Evolutionary conservation across 2,329 filamentous ascomycete species (phyloP), one percentile per base, ranked within the genome.

Genomic region (Decorospora gaudefroyi): DNA sequence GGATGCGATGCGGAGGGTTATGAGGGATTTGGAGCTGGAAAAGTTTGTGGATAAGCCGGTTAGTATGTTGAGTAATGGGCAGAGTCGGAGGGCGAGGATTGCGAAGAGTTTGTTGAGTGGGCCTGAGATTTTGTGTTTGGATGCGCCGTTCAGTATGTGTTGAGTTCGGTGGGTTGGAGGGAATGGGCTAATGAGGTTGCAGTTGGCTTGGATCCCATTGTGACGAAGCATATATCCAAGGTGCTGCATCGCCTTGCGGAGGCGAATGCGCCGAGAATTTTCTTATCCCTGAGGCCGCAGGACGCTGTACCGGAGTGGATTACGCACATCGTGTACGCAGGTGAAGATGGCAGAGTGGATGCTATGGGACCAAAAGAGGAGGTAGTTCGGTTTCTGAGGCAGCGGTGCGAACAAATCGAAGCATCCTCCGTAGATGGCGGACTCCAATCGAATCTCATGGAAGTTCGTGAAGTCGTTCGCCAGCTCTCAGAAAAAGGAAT

Each of bases 261-360:
- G 46, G 79, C 78, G 34, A 80, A 80, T 10, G 78, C 76, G 5
- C 91, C 90, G 0, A 79, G 89, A 21, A 74, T 97, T 16, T 76
- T 97, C 2, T 72, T 97, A 25, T 86, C 85, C 29, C 78, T 92
- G 9, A 79, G 90, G 23, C 89, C 91, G 3, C 92, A 96, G 67
- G 93, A 99, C 67, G 81, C 83, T 0, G 75, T 97, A 25, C 93
- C 93, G 0, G 82, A 87, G 1, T 99, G 93, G 93, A 86, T 96
- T 44, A 96, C 87, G 1, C 87, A 96, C 71, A 53, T 96, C 13
- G 74, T 91, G 0, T 85, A 88, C 56, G 72, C 96, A 8, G 81
- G 85, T 27, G 79, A 82, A 3, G 78, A 86, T 54, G 83, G 86
- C 42, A 78, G 83, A 51, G 72, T 95, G 10, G 77, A 79, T 1